Base-by-base conservation (phyloP, 192 early-diverging fungal species). In the Chytriomyces hyalinus region DNA sequence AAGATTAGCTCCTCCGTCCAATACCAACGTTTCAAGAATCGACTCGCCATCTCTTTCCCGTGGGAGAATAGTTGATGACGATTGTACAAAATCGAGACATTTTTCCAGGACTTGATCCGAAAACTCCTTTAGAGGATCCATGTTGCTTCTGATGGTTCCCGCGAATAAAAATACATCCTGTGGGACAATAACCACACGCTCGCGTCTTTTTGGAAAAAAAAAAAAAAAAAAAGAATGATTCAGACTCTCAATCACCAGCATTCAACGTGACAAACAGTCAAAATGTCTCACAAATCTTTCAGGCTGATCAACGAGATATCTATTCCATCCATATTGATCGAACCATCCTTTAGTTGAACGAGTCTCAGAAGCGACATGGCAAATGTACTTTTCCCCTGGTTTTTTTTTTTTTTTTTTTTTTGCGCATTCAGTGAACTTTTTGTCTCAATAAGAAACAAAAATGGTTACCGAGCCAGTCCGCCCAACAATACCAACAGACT, bases 1-100 rank as follows among this genome's bases (percentile, higher is more conserved):
- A 72, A 95, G 91, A 83, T 96, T 96, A 26, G 88, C 82, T 22
- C 96, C 95, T 49, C 90, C 86, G 59, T 94, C 92, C n/a, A 87
- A 77, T 2, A 98, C 89, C 36, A 76, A 70, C 5, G 88, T 86
- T 24, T 94, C 91, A n/a, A 96, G 82, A 36, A 88, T 86, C 26
- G 67, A 50, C 3, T n/a, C 10, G 88, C 78, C 75, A 90, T 89
- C 28, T 83, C 77, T 62, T 93, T 89, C 17, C 91, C 89, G 3
- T 17, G 17, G 13, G 36, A 10, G 20, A 61, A 36, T 36, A 5
- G 68, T 15, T 61, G 61, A n/a, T 17, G 57, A n/a, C 65, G 47
- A 7, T 20, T 48, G 17, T 49, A 20, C 59, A 79, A 65, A 24
- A 28, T 26, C 3, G 59, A 49, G 20, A 61, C 73, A 3, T 47